phyloP scores from a whole-genome alignment of 2,329 filamentous ascomycete species.

The Lecanosticta acicola region DNA sequence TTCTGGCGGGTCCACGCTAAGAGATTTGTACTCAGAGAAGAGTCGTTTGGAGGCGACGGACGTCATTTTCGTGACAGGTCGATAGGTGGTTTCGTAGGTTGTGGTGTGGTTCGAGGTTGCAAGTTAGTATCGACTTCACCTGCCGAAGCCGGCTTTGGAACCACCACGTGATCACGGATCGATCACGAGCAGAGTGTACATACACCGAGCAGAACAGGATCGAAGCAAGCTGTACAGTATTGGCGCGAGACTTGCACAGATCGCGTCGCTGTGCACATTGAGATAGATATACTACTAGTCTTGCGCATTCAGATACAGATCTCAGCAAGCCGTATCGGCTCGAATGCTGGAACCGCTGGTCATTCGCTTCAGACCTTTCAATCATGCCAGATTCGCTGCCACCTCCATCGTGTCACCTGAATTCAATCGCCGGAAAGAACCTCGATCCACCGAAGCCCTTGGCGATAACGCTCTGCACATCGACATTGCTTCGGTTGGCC shows the following conservation, averaged over 20 bases:
- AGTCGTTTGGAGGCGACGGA: slow-evolving; percentile 65
- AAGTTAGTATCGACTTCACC: neutral
- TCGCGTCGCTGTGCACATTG: no score
- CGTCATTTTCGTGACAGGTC: slow-evolving; percentile 23
- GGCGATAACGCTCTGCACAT: slow-evolving; percentile 79
- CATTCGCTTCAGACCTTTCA: no score
- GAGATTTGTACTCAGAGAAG: slow-evolving; percentile 90
- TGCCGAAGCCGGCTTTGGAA: neutral
- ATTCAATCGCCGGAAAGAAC: slow-evolving; percentile 53
- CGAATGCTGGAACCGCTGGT: no score
- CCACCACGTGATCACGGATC: neutral
- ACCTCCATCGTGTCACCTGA: slow-evolving; percentile 15
- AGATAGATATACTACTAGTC: no score
- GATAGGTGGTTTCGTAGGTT: neutral
- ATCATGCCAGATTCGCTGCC: no score
- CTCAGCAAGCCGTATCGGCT: no score
- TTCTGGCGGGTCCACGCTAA: slow-evolving; percentile 92
- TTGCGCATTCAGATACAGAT: no score
- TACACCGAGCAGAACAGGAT: no score
- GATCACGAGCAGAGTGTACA: no score
- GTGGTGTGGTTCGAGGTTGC: neutral
- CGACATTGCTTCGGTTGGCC: slow-evolving; percentile 76
- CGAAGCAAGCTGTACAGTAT: no score
- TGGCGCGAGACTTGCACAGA: no score
- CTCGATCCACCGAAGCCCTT: slow-evolving; percentile 81